Evolutionary conservation across 2,329 filamentous ascomycete species (phyloP).

Genomic region (Neurospora sp.): DNA sequence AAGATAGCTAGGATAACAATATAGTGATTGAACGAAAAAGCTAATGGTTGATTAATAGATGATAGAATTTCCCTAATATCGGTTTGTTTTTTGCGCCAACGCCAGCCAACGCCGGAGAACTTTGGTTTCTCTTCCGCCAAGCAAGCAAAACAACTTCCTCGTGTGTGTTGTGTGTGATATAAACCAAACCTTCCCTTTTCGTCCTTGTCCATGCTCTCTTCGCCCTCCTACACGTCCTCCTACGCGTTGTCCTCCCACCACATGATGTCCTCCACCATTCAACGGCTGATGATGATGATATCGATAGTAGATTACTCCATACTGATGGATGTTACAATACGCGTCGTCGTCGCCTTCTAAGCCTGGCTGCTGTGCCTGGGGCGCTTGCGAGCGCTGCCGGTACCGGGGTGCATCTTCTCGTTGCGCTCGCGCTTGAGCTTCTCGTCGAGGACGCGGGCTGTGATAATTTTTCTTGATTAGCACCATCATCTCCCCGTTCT

Average conservation of each 20-base stretch:
- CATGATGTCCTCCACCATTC: background rate
- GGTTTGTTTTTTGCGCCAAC: background rate
- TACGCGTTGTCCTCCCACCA: background rate
- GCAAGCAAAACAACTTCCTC: background rate
- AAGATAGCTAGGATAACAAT: background rate
- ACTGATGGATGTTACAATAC: background rate
- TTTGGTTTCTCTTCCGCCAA: background rate
- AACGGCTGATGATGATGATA: background rate
- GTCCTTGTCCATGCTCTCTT: background rate
- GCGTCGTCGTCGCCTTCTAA: background rate
- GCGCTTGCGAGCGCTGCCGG: slow-evolving; percentile 45
- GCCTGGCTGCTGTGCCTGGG: slow-evolving; percentile 37
- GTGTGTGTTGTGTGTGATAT: background rate
- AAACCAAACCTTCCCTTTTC: background rate
- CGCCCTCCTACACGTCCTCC: background rate
- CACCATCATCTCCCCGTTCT: too few relatives aligned
- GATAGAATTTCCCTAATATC: background rate
- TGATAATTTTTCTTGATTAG: too few relatives aligned
- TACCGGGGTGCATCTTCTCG: slow-evolving; percentile 46
- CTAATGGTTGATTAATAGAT: background rate
- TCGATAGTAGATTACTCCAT: background rate
- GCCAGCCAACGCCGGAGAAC: background rate
- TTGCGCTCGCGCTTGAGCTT: slow-evolving; percentile 55
- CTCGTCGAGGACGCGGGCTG: slow-evolving; percentile 55
- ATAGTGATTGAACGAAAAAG: background rate